Evolutionary conservation across 2,329 filamentous ascomycete species (phyloP).

Genomic region (Monosporascus ibericus): DNA sequence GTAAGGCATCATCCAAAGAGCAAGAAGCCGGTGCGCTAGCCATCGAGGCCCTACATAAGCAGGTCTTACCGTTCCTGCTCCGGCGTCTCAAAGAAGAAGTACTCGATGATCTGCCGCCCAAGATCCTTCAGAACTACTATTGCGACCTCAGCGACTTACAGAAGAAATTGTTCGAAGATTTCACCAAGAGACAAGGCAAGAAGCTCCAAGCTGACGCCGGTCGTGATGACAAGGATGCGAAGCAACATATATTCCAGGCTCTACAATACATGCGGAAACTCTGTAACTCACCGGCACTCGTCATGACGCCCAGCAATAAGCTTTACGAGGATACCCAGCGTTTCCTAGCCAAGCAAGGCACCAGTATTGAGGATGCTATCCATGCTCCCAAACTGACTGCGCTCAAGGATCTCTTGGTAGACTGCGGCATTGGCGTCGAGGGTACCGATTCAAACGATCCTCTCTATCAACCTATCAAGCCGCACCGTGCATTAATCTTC

Average conservation of each 20-base stretch:
- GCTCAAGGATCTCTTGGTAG: conserved; percentile 87
- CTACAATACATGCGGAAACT: conserved; percentile 99
- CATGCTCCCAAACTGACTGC: conserved; percentile 93
- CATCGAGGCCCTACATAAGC: conserved; percentile 97
- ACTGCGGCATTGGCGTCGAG: conserved; percentile 89
- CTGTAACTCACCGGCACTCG: conserved; percentile 93
- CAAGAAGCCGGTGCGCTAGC: conserved; percentile 94
- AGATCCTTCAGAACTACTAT: conserved; percentile 99
- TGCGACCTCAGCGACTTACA: conserved; percentile 95
- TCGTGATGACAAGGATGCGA: conserved; percentile 82
- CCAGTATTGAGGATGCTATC: conserved; percentile 72
- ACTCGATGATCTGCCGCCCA: conserved; percentile 88
- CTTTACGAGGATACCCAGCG: conserved; percentile 84
- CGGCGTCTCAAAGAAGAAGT: conserved; percentile 97
- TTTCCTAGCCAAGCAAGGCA: conserved; percentile 71
- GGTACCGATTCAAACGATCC: conserved; percentile 54
- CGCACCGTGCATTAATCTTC: conserved; percentile 92
- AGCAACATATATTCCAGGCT: conserved; percentile 98
- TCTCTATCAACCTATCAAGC: conserved; percentile 78
- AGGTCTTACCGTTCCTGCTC: conserved; percentile 92
- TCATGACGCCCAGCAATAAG: conserved; percentile 90
- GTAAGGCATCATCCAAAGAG: conserved; percentile 96
- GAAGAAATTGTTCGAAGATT: conserved; percentile 92
- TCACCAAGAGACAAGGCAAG: conserved; percentile 87
- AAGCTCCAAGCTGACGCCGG: conserved; percentile 79